Conservation (phyloP, 257 asterid genomes). For the Datura wrightii region DNA sequence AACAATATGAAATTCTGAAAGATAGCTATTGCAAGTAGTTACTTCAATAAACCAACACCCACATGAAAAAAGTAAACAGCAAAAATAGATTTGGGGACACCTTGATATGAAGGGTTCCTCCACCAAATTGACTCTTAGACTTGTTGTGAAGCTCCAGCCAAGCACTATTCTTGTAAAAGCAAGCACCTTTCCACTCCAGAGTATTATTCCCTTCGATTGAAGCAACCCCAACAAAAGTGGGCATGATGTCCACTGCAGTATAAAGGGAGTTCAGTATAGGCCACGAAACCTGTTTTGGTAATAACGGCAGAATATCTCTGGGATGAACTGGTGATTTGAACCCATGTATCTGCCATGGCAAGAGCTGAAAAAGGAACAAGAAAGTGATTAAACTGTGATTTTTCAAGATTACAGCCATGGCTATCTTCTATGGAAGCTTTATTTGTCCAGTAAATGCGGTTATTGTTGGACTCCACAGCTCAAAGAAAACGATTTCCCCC, state of each 20-base stretch:
- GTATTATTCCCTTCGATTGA: slow-evolving; percentile 45
- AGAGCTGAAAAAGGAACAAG: slow-evolving; percentile 40
- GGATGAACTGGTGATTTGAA: slow-evolving; percentile 61
- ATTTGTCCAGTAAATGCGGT: not conserved
- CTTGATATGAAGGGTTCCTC: slow-evolving; percentile 90
- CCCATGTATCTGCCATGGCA: slow-evolving; percentile 40
- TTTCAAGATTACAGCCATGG: slow-evolving; percentile 44
- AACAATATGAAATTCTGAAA: not conserved
- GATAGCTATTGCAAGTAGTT: not conserved
- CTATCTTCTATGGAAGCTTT: not conserved
- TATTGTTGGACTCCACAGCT: not conserved
- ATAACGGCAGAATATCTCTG: slow-evolving; percentile 64
- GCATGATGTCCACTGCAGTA: slow-evolving; percentile 76
- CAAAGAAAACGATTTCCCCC: not conserved
- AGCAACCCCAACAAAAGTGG: slow-evolving; percentile 77
- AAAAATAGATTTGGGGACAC: slow-evolving; percentile 36
- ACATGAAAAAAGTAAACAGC: not conserved
- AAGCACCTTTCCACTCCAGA: slow-evolving; percentile 80
- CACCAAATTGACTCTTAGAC: slow-evolving; percentile 68
- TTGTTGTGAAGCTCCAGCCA: slow-evolving; percentile 81
- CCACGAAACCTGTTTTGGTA: slow-evolving; percentile 77
- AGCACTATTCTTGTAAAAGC: slow-evolving; percentile 75
- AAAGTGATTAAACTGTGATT: slow-evolving; percentile 45
- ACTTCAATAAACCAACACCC: not conserved
- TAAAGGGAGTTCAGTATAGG: slow-evolving; percentile 62